Conservation (phyloP, 208 protist genomes). For the Leishmania martiniquensis region DNA sequence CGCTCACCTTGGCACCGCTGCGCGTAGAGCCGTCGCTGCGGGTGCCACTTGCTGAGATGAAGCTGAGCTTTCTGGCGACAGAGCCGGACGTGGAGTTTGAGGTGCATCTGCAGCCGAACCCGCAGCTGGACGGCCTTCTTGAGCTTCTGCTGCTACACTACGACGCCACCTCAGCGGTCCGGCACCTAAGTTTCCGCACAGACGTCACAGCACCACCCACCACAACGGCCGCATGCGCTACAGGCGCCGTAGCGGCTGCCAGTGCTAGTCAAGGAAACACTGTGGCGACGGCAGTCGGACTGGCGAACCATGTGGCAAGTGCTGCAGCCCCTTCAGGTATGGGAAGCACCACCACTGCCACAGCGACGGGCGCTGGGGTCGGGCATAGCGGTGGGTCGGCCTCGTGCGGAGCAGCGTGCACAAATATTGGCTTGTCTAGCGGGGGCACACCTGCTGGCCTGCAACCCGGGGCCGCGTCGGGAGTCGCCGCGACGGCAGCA, state of each 20-base stretch:
- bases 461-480: not conserved
- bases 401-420: not conserved
- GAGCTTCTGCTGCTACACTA: constrained; percentile 79
- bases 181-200: constrained; percentile 59
- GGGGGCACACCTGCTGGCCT: not conserved
- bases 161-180: constrained; percentile 59
- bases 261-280: not conserved
- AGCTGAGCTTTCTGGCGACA: constrained; percentile 59
- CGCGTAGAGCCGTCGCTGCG: constrained; percentile 44
- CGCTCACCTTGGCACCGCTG: constrained; percentile 60
- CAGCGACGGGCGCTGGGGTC: not conserved
- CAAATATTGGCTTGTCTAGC: not conserved
- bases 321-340: not conserved
- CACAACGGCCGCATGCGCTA: not conserved
- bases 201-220: constrained; percentile 9
- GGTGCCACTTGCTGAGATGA: constrained; percentile 65
- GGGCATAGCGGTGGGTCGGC: not conserved
- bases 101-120: constrained; percentile 52
- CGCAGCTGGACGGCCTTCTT: constrained; percentile 70
- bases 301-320: not conserved
- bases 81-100: constrained; percentile 66
- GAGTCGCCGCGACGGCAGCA: not conserved
- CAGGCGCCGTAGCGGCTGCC: not conserved
- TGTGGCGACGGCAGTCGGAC: not conserved
- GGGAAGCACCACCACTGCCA: not conserved